Evolutionary conservation across 768 basidiomycete species (phyloP).

Genomic region (Hygrocybe coccinea): DNA sequence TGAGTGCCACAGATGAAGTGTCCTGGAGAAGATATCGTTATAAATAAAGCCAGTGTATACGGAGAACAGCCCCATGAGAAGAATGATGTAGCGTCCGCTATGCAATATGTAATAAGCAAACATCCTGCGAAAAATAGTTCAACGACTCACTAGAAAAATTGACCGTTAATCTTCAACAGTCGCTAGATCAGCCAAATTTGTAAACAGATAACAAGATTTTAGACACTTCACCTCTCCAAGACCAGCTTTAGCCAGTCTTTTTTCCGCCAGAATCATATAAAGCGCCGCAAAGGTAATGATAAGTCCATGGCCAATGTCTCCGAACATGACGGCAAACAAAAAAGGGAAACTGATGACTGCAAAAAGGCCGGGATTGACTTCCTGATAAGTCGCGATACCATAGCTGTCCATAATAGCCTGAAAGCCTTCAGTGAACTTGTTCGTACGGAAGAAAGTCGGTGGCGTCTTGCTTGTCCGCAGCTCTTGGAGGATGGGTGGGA

Average conservation of each 20-base stretch:
- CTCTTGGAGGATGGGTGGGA: constrained; percentile 90
- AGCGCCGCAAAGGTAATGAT: constrained; percentile 74
- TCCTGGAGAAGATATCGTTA: constrained; percentile 97
- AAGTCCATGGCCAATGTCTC: constrained; percentile 93
- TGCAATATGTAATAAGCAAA: constrained; percentile 17
- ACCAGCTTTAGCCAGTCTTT: constrained; percentile 64
- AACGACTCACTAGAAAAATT: constrained; percentile 83
- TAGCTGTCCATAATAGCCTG: constrained; percentile 98
- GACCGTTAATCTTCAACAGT: constrained; percentile 61
- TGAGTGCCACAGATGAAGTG: constrained; percentile 80
- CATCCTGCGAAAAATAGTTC: constrained; percentile 1
- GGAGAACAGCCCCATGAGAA: constrained; percentile 96
- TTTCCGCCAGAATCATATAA: constrained; percentile 85
- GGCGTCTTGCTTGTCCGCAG: constrained; percentile 85
- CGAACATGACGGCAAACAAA: constrained; percentile 99
- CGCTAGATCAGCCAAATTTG: constrained; percentile 2
- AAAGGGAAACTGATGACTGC: constrained; percentile 94
- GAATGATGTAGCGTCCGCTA: constrained; percentile 96
- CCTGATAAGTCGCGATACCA: constrained; percentile 90
- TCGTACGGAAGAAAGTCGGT: constrained; percentile 91
- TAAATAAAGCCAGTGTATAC: constrained; percentile 96
- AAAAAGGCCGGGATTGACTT: constrained; percentile 94
- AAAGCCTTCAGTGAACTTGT: constrained; percentile 95
- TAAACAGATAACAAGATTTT: neutral
- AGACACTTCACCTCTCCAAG: constrained; percentile 60